These are phyloP conservation scores for Geotrichum australiense DNA, from an alignment of 1,139 yeast species.

Conservation along the genomic window DNA sequence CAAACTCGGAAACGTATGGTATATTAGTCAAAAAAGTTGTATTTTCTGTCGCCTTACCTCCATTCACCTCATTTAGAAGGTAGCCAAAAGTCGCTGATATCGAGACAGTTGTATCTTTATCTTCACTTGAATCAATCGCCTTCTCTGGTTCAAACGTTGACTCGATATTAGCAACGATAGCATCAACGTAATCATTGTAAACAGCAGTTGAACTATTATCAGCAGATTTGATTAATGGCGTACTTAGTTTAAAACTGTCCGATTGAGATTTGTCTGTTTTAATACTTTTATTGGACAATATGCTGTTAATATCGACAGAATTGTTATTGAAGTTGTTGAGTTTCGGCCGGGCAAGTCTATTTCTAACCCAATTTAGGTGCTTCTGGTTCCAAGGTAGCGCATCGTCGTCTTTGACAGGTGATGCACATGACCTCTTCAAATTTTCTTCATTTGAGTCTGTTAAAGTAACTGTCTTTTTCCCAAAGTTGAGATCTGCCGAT, in stretches of 20 bases:
- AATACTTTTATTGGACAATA: conserved; percentile 1
- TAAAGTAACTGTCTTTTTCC: conserved; percentile 20
- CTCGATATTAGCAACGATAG: background rate
- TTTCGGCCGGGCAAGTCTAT: conserved; percentile 20
- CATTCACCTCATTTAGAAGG: conserved; percentile 19
- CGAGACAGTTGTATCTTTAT: conserved; percentile 23
- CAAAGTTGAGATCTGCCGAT: conserved; percentile 22
- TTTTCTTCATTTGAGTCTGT: conserved; percentile 21
- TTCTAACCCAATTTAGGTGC: conserved; percentile 27
- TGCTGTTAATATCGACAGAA: conserved; percentile 12
- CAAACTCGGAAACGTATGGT: conserved; percentile 27
- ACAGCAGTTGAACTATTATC: too few relatives aligned
- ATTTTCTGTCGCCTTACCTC: conserved; percentile 1
- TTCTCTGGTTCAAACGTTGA: conserved; percentile 1
- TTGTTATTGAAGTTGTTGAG: conserved; percentile 3
- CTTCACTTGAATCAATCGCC: background rate
- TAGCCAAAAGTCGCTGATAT: conserved; percentile 35
- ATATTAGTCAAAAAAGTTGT: conserved; percentile 29
- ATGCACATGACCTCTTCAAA: conserved; percentile 17
- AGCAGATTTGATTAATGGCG: too few relatives aligned
- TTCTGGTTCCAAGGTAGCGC: conserved; percentile 31
- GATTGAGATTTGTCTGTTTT: too few relatives aligned
- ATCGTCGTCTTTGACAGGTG: conserved; percentile 29
- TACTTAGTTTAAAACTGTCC: too few relatives aligned
- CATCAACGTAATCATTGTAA: conserved; percentile 1